phyloP scores from a whole-genome alignment of 1,284 basidiomycete species.

The Athelia psychrophila region DNA sequence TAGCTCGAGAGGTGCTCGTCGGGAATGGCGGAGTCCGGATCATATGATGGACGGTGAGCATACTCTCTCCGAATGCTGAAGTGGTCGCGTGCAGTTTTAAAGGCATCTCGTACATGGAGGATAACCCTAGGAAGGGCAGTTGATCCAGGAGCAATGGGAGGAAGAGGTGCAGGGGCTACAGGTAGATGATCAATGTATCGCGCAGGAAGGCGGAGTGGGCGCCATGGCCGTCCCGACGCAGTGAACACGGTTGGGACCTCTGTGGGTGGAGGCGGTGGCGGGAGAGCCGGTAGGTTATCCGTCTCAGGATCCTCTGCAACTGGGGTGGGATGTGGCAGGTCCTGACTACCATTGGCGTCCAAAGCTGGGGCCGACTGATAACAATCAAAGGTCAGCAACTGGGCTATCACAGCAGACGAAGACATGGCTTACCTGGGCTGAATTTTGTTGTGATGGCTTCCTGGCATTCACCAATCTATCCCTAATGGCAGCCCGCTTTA shows the following conservation, averaged over 20 bases:
- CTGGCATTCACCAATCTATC: too few species aligned
- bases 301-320: too few species aligned
- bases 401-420: too few species aligned
- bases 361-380: too few species aligned
- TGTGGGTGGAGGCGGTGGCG: neutral
- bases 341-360: neutral
- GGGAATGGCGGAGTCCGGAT: conserved; percentile 19
- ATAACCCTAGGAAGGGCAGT: conserved; percentile 11
- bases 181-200: conserved; percentile 6
- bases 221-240: conserved; percentile 1
- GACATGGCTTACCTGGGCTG: too few species aligned
- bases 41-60: conserved; percentile 23
- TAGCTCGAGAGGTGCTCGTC: neutral
- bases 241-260: neutral
- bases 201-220: neutral
- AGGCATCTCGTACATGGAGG: conserved; percentile 25
- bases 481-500: too few species aligned
- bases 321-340: neutral
- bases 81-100: conserved; percentile 20
- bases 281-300: too few species aligned
- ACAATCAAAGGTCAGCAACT: too few species aligned
- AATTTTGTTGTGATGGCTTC: too few species aligned
- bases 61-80: conserved; percentile 27
- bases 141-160: neutral
- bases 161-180: neutral